Base-by-base conservation (phyloP, 148 eudicot species). In the Linanthus parryae region DNA sequence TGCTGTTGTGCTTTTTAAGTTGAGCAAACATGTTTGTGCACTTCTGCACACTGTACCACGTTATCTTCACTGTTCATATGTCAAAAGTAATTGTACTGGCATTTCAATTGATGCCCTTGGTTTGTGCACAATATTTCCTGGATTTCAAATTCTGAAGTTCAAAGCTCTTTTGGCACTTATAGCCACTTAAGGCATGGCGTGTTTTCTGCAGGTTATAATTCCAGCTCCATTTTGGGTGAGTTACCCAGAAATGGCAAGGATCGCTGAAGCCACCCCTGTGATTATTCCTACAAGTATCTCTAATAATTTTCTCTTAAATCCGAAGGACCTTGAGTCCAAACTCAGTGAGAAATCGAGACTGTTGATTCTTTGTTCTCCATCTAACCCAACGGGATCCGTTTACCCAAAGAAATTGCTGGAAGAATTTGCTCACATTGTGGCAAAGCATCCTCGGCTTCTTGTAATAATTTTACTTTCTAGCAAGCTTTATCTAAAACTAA, bases 171-270 rank as follows among this genome's bases (percentile, higher is more conserved):
- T n/a, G n/a, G n/a, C n/a, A n/a, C n/a, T n/a, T n/a, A 37, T 44
- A 65, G 44, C 31, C 44, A 31, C 44, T 56, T 30, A 62, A 3
- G 24, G 13, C 9, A 21, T 58, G 14, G 9, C 16, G 37, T 47
- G 25, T 60, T 22, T 64, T 37, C 42, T 52, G 38, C 71, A 88
- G 96, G 96, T 88, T 13, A 50, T 88, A 31, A 84, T 84, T 63
- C 96, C 94, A 30, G 89, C 94, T 67, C 94, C 96, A 15, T 84
- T 54, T 63, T 88, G 94, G 94, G 89, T 88, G 30, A 88, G 96
- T 73, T 88, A 84, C 80, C 86, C 94, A 18, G 96, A 88, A 61
- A 88, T 88, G 80, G 96, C 96, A 59, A 79, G 96, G 61, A 54
- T 88, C 54, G 96, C 96, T 34, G 94, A 88, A 72, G 96, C 96